Conservation (phyloP, 2,329 filamentous ascomycete genomes). For the Aspergillus pseudoviridinutans region DNA sequence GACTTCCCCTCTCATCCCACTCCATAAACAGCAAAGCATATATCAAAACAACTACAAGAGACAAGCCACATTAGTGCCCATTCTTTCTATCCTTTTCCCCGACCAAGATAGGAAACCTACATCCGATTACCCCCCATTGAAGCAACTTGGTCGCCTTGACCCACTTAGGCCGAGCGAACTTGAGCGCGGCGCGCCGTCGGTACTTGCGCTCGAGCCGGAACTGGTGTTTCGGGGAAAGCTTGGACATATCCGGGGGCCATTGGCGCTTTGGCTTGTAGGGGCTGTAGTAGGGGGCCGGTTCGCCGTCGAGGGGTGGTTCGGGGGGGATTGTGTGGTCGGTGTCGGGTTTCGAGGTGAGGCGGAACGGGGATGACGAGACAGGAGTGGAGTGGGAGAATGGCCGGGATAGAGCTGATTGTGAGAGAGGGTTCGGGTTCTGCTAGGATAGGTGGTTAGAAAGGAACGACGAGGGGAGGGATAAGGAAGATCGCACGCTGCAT, state of each 20-base stretch:
- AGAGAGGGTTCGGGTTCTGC: not conserved
- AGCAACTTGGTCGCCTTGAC: slow-evolving; percentile 55
- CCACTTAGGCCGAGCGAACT: slow-evolving; percentile 57
- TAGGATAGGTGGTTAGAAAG: not conserved
- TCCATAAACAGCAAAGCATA: slow-evolving; percentile 45
- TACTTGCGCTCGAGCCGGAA: slow-evolving; percentile 66
- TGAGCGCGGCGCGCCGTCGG: slow-evolving; percentile 57
- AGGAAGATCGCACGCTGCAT: not conserved
- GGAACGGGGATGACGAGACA: slow-evolving; percentile 11
- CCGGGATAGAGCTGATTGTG: not conserved
- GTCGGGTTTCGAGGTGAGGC: slow-evolving; percentile 13
- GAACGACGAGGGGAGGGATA: not conserved
- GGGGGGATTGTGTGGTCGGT: slow-evolving; percentile 6
- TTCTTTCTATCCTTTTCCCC: not conserved
- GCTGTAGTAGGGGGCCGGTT: slow-evolving; percentile 45
- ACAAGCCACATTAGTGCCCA: slow-evolving; percentile 3
- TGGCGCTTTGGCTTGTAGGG: slow-evolving; percentile 57
- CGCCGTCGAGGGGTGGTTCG: slow-evolving; percentile 4
- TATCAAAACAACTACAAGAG: slow-evolving; percentile 34
- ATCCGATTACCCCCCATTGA: slow-evolving; percentile 53
- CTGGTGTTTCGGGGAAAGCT: slow-evolving; percentile 61
- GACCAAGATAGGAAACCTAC: slow-evolving; percentile 33
- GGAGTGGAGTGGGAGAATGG: slow-evolving; percentile 5
- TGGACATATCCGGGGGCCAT: slow-evolving; percentile 63
- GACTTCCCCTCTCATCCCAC: slow-evolving; percentile 40